Evolutionary conservation across 2,329 filamentous ascomycete species (phyloP).

Genomic region (Zasmidium cellare): DNA sequence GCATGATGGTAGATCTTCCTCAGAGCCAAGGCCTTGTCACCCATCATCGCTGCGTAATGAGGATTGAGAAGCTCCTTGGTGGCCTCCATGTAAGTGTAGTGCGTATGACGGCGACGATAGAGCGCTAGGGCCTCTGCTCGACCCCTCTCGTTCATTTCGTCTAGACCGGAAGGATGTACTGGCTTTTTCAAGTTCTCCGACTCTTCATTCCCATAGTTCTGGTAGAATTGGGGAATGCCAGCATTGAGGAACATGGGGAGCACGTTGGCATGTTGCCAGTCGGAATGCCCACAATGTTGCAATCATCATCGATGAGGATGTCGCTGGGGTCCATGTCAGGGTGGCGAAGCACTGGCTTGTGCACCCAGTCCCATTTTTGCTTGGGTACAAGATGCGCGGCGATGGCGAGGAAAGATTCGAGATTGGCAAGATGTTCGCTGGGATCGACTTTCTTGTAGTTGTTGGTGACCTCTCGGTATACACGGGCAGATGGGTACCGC

Average conservation of each 20-base stretch:
- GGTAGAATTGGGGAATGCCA: constrained; percentile 36
- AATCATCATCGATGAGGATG: constrained; percentile 34
- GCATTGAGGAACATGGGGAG: constrained; percentile 17
- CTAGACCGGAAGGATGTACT: constrained; percentile 14
- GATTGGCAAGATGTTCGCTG: constrained; percentile 26
- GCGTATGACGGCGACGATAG: constrained; percentile 24
- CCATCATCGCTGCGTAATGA: constrained; percentile 24
- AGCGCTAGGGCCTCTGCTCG: constrained; percentile 16
- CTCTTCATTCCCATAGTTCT: no score
- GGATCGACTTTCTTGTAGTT: constrained; percentile 19
- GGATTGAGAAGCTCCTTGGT: constrained; percentile 13
- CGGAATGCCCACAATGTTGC: constrained; percentile 29
- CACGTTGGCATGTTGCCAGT: constrained; percentile 19
- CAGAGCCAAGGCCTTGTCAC: constrained; percentile 16
- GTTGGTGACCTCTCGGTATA: constrained; percentile 32
- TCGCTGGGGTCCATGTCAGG: constrained; percentile 38
- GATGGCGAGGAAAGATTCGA: constrained; percentile 26
- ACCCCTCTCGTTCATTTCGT: constrained; percentile 19
- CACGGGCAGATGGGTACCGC: constrained; percentile 33
- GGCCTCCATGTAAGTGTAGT: constrained; percentile 27
- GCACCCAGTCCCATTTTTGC: constrained; percentile 16
- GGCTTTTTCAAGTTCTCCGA: constrained; percentile 24
- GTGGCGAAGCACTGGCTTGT: constrained; percentile 33
- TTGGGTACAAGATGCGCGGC: no score
- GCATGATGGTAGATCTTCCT: constrained; percentile 22